Percentiles rank a stretch among this genome's conserved stretches.
Evolutionary conservation across 1,284 basidiomycete species (phyloP).

Genomic region (Fereydounia khargensis): DNA sequence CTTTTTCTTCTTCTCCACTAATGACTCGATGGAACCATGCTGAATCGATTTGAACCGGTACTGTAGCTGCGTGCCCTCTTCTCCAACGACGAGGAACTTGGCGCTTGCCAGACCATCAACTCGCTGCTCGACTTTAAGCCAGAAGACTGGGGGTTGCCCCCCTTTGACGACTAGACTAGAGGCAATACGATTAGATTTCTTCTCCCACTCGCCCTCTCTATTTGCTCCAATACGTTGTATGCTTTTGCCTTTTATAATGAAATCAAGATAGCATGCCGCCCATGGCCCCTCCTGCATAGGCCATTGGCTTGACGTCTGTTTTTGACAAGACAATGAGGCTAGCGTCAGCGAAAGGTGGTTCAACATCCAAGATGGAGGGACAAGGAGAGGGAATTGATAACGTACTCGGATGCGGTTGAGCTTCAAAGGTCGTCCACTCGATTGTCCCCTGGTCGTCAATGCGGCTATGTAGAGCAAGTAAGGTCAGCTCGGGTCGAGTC

Average conservation of each 20-base stretch:
- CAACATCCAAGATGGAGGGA: no score
- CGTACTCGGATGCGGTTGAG: constrained; percentile 81
- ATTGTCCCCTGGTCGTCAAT: constrained; percentile 76
- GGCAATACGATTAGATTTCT: constrained; percentile 3
- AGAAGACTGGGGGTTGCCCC: constrained; percentile 49
- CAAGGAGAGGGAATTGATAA: no score
- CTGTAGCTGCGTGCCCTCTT: constrained; percentile 20
- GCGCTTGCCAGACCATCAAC: constrained; percentile 45
- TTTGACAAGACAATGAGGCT: no score
- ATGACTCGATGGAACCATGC: no score
- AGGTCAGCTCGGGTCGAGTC: no score
- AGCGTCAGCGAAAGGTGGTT: no score
- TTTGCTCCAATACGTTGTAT: no score
- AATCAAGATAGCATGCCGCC: constrained; percentile 24
- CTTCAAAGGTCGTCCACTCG: constrained; percentile 75
- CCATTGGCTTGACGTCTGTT: constrained; percentile 90
- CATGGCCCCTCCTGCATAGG: constrained; percentile 64
- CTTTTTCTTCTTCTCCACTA: no score
- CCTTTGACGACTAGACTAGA: constrained; percentile 28
- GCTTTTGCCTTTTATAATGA: constrained; percentile 2
- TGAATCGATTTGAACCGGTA: no score
- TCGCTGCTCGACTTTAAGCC: constrained; percentile 51
- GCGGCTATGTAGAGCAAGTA: no score
- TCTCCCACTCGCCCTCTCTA: neutral
- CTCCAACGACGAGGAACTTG: constrained; percentile 27